Conservation (phyloP, 306 rosid species). For the Pyrus bretschneideri region DNA sequence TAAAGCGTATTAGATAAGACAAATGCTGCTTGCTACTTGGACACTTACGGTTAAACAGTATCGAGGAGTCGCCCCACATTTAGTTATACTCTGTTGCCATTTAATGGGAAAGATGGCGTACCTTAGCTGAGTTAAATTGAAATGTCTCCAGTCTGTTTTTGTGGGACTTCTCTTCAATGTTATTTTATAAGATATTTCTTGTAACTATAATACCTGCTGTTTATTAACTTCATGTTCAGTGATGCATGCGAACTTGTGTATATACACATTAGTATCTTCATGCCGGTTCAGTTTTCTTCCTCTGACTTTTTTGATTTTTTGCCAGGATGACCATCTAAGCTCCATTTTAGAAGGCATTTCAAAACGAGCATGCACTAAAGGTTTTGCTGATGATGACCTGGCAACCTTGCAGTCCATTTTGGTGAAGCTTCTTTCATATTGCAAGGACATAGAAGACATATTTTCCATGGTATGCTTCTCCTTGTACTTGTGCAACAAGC, state of each 20-base stretch:
- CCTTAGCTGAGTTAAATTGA: not conserved
- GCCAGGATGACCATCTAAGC: constrained; percentile 60
- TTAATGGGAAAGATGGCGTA: not conserved
- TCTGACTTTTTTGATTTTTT: constrained; percentile 20
- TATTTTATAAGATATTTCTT: not conserved
- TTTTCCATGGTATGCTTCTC: constrained; percentile 54
- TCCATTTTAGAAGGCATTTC: constrained; percentile 71
- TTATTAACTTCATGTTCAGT: not conserved
- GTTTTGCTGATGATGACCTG: constrained; percentile 53
- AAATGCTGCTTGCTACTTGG: not conserved
- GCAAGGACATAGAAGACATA: constrained; percentile 49
- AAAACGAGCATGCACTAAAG: constrained; percentile 35
- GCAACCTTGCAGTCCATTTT: constrained; percentile 72
- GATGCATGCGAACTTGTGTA: not conserved
- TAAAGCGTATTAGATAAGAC: not conserved
- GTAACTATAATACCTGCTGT: not conserved
- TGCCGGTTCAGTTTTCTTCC: not conserved
- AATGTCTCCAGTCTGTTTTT: not conserved
- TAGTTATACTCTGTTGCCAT: not conserved
- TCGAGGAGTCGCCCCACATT: not conserved
- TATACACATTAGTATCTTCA: not conserved
- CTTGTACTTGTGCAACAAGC: constrained; percentile 4
- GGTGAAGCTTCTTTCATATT: constrained; percentile 73
- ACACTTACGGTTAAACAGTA: not conserved
- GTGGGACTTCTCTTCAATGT: not conserved